A percentile compares a stretch with the other conserved stretches of the same genome.
Evolutionary conservation across 73 alveolate species (phyloP).

Genomic region (Tetrahymena thermophila): DNA sequence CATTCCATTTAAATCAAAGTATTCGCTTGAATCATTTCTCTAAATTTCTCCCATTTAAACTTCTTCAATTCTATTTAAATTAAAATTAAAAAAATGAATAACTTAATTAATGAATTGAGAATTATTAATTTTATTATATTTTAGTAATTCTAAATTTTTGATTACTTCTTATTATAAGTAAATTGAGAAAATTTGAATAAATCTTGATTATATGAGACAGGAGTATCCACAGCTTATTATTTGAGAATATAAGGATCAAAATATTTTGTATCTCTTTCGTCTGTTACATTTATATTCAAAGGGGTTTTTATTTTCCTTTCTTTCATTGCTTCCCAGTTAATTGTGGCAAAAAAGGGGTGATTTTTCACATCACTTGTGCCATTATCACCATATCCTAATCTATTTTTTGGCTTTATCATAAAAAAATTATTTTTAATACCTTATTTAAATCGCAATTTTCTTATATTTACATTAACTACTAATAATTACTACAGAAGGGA

Average conservation of each 20-base stretch:
- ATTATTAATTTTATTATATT: too few relatives aligned
- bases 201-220: background rate
- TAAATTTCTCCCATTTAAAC: background rate
- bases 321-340: background rate
- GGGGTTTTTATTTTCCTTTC: background rate
- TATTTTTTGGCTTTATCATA: background rate
- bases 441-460: background rate
- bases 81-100: background rate
- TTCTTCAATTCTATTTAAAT: background rate
- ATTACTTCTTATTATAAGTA: background rate
- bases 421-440: background rate
- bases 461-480: conserved; percentile 15
- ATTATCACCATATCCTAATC: background rate
- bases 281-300: background rate
- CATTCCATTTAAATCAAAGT: background rate
- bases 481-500: background rate
- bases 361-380: background rate
- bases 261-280: background rate
- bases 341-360: background rate
- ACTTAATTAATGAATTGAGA: background rate
- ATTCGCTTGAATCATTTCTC: background rate
- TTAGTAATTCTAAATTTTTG: background rate
- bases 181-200: background rate
- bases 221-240: background rate
- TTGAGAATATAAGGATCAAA: background rate